Percentiles rank a stretch among this genome's conserved stretches.
Evolutionary conservation across 495 filamentous ascomycete genomes (phyloP).

Genomic region (Cercophora newfieldiana): DNA sequence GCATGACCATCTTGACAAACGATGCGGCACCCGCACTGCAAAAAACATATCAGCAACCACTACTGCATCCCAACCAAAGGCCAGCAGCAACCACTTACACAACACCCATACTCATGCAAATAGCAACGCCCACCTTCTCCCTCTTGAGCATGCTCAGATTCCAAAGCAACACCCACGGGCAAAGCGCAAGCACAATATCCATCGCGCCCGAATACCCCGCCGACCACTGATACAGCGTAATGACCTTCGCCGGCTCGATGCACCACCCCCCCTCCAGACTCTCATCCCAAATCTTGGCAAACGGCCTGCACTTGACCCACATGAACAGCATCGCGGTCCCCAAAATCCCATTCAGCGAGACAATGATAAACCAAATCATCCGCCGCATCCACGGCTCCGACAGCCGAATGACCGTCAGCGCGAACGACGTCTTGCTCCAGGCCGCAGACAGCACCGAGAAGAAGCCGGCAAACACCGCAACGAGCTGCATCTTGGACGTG

Average conservation of each 20-base stretch:
- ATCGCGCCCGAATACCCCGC: constrained; percentile 36
- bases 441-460: constrained; percentile 25
- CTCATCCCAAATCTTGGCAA: constrained; percentile 25
- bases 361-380: constrained; percentile 27
- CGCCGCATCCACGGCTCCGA: constrained; percentile 20
- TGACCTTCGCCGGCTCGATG: constrained; percentile 18
- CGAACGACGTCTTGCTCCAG: constrained; percentile 31
- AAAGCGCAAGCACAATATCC: constrained; percentile 36
- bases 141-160: constrained; percentile 28
- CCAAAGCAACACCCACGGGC: constrained; percentile 37
- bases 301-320: constrained; percentile 28
- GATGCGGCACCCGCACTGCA: constrained; percentile 23
- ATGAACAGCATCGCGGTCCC: constrained; percentile 26
- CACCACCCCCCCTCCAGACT: constrained; percentile 23
- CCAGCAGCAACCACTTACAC: constrained; percentile 27
- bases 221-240: constrained; percentile 26
- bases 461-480: constrained; percentile 28
- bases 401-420: constrained; percentile 27
- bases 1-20: constrained; percentile 24
- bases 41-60: background rate
- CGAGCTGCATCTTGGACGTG: constrained; percentile 19
- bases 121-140: constrained; percentile 35
- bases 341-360: constrained; percentile 23
- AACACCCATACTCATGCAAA: constrained; percentile 42
- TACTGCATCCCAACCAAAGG: background rate